Conservation (phyloP, 2,329 filamentous ascomycete species). For the Fusarium sp. region DNA sequence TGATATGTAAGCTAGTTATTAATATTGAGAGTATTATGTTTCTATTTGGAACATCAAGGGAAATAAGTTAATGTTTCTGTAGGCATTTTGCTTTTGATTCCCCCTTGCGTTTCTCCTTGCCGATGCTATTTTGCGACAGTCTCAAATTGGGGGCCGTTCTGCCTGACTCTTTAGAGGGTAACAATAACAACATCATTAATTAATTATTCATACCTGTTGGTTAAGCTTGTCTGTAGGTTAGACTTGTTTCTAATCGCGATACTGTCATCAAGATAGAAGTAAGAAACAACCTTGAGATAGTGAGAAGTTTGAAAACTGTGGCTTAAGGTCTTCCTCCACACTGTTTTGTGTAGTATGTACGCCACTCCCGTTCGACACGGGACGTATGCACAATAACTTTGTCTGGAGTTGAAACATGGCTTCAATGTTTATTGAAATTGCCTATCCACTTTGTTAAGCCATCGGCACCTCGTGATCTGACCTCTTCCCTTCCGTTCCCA, state of each 20-base stretch:
- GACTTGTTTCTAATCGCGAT: neutral
- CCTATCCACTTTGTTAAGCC: constrained; percentile 4
- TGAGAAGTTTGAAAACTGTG: constrained; percentile 7
- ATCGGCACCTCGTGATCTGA: neutral
- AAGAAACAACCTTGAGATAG: neutral
- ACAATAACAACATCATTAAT: neutral
- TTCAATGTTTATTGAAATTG: constrained; percentile 1
- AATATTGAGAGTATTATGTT: constrained; percentile 2
- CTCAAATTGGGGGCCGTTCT: neutral
- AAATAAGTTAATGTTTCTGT: neutral
- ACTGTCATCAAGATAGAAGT: neutral
- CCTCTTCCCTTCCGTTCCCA: neutral
- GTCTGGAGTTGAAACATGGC: constrained; percentile 28
- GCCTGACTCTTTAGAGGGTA: neutral
- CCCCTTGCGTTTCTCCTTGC: neutral
- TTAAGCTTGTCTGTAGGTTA: neutral
- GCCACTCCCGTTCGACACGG: constrained; percentile 34
- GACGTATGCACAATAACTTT: neutral
- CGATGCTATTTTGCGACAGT: neutral
- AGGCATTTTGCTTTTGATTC: neutral
- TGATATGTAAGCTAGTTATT: constrained; percentile 1
- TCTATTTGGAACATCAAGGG: constrained; percentile 5
- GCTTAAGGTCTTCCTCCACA: constrained; percentile 26
- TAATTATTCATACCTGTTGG: neutral
- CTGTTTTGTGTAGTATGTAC: neutral